Evolutionary conservation across 306 rosid species (phyloP), one percentile per base, ranked within the genome.

Genomic region (Cicer judaicum): DNA sequence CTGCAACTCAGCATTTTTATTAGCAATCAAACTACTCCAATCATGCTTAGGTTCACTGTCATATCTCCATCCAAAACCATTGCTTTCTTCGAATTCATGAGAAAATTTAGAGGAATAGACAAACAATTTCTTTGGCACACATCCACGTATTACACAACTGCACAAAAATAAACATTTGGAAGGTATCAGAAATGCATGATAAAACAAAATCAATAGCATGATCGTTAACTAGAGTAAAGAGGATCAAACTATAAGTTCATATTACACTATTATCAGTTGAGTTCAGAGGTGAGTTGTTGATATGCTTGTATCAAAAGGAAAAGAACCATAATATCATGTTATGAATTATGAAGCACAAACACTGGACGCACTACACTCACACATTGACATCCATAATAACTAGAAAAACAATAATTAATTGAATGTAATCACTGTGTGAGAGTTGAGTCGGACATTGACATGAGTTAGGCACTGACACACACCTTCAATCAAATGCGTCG

Each of bases 101-200:
- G 96, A 59, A 56, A 77, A 95, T 19, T 90, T 86, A 46, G 98
- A 95, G 2, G 97, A 71, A 62, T 92, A 92, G 44, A 92, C 98
- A 4, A 95, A 80, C 71, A 95, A 79, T 74, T 95, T 95, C 83
- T 95, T 95, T 5, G 99, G 99, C 60, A 95, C 99, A 83, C 99
- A 95, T 77, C 99, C 99, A 8, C 99, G 92, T 75, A 95, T 84
- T 47, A 95, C 99, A 54, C 99, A 95, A 67, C 99, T 95, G 86
- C 74, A 81, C 16, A 56, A 73, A 70, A 59, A 64, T 13, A 74
- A 38, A n/a, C 13, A 42, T 6, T 16, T 36, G 29, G 18, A 39
- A 34, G 68, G 53, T 73, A 10, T 7, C 41, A 72, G 11, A 57
- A 64, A 29, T 29, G 36, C 36, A 68, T 21, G 24, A 21, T 10